Evolutionary conservation across 2,329 filamentous ascomycete species (phyloP), one percentile per base, ranked within the genome.

Genomic region (Exophiala sp.): DNA sequence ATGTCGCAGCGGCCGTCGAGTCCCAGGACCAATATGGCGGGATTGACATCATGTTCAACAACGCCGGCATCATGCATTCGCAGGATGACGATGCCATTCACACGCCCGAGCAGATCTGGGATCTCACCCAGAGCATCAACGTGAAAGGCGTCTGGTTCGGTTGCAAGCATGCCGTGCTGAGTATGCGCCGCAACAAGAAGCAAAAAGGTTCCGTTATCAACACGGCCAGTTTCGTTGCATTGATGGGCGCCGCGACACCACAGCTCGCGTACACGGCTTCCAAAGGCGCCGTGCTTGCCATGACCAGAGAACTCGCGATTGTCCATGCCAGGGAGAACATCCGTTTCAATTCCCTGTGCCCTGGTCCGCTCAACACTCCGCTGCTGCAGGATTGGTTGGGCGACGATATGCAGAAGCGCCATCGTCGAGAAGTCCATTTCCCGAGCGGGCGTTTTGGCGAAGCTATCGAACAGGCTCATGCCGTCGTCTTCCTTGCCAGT

Each of bases 61-160:
- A 96, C 68, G 90, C 90, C 19, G 90, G 90, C 48, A 96, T 96
- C 69, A 96, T 96, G 90, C 90, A 95, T 72, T 83, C 81, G 41
- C 76, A 85, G 50, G 85, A 89, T 67, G 83, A 80, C 64, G 83
- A 88, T 68, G 88, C 90, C 42, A 74, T 94, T 66, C 80, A 85
- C 66, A 95, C 89, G 1, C 83, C 87, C 43, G 88, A 95, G 73
- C 82, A 81, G 62, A 90, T 96, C 73, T 96, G 90, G 90, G 88
- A 96, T 64, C 73, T 95, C 59, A 96, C 90, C 3, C 88, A 95
- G 55, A 83, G 81, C 67, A 94, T 95, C 75, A 96, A 96, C 70
- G 90, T 95, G 69, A 96, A 96, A 79, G 90, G 90, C 37, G 90
- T 96, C n/a, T 95, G 90, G 90, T 96, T 81, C 68, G 90, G 90